phyloP scores from a whole-genome alignment of 129 eudicot genomes.

The Logfia minima region DNA sequence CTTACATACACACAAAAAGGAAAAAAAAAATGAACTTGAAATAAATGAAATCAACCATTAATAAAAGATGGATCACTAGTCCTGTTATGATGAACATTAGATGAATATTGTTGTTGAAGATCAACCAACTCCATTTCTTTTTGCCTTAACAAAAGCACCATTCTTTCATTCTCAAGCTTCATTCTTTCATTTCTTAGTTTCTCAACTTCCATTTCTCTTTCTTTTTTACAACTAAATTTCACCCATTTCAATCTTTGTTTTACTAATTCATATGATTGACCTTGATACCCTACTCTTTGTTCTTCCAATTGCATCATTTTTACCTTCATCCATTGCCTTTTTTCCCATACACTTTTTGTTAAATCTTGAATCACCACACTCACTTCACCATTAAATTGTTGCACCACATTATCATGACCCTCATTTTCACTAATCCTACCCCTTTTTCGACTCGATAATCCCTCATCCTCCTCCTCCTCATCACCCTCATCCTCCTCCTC shows the following conservation, averaged over 20 bases:
- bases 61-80: slow-evolving; percentile 42
- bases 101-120: slow-evolving; percentile 38
- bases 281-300: slow-evolving; percentile 46
- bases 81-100: slow-evolving; percentile 29
- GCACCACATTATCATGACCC: slow-evolving; percentile 23
- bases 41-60: slow-evolving; percentile 36
- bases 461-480: slow-evolving; percentile 40
- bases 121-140: slow-evolving; percentile 65
- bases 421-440: slow-evolving; percentile 22
- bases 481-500: slow-evolving; percentile 39
- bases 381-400: slow-evolving; percentile 45
- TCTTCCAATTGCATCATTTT: slow-evolving; percentile 62
- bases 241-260: slow-evolving; percentile 73
- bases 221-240: slow-evolving; percentile 68
- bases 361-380: slow-evolving; percentile 43
- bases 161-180: slow-evolving; percentile 79
- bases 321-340: slow-evolving; percentile 70
- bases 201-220: slow-evolving; percentile 75
- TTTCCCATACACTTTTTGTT: slow-evolving; percentile 52
- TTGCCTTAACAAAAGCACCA: slow-evolving; percentile 62
- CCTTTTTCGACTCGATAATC: slow-evolving; percentile 33
- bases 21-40: neutral
- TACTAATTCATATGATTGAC: slow-evolving; percentile 57
- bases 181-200: slow-evolving; percentile 59
- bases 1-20: neutral